Evolutionary conservation across 805 yeast species (phyloP), one percentile per base, ranked within the genome.

Genomic region (Candida fluviatilis): DNA sequence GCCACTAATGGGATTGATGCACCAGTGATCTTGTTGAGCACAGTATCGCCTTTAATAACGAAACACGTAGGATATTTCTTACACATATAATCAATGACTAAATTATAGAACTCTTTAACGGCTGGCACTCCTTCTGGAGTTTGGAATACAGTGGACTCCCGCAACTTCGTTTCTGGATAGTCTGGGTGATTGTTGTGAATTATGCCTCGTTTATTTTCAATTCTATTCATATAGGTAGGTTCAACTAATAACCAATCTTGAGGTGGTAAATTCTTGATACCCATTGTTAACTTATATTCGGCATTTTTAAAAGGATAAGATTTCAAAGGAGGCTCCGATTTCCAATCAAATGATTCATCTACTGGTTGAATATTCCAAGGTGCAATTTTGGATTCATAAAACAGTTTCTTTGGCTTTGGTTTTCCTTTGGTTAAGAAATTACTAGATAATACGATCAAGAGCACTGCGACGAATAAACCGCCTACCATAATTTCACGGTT

Each of bases 221-320:
- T 43, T 5, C 46, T 36, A n/a, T 46, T 37, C 36, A 45, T 42
- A 43, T 68, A 67, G 3, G 60, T 50, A 21, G 66, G 56, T 33
- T 67, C 73, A 11, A 68, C 46, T 41, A 68, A 54, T 17, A 68
- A 54, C 71, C 71, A 68, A 37, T 68, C 71, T 33, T 66, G 62
- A 2, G 55, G 50, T 11, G 58, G 60, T 25, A 68, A 43, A 19
- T 44, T 64, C 42, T 69, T 63, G 36, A 82, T 67, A 1, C 82
- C 84, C 82, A 84, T 75, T 2, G 82, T 81, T 57, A 83, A 58
- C 43, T 70, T 73, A 48, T 81, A 79, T 34, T 64, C 73, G 12
- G 77, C 82, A 33, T 75, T 68, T 51, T 76, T 79, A 63, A 80
- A 82, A 1, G 87, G 88, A 28, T 43, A 59, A 7, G 64, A 58